Evolutionary conservation across 192 early-diverging fungal species (phyloP).

Genomic region (Dissophora ornata): DNA sequence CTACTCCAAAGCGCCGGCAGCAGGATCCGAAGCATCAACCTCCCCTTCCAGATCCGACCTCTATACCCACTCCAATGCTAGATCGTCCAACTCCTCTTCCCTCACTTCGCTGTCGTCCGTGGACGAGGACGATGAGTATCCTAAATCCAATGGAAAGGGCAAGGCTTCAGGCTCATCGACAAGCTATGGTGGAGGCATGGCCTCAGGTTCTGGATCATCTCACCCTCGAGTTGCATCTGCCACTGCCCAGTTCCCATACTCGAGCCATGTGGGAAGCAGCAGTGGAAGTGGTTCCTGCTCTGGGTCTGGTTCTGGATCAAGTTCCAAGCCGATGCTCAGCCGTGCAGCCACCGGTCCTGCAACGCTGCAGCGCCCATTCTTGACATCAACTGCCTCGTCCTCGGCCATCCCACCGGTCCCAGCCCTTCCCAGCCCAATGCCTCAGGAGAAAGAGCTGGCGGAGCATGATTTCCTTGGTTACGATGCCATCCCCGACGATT

Average conservation of each 20-base stretch:
- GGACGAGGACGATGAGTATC: constrained; percentile 20
- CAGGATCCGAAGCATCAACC: constrained; percentile 7
- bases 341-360: constrained; percentile 41
- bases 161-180: not conserved
- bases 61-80: constrained; percentile 10
- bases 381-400: constrained; percentile 15
- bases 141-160: not conserved
- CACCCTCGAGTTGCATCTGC: constrained; percentile 9
- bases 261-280: not conserved
- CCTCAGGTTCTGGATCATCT: constrained; percentile 12
- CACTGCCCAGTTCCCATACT: not conserved
- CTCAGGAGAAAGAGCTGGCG: not conserved
- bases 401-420: constrained; percentile 20
- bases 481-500: constrained; percentile 40
- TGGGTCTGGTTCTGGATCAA: constrained; percentile 25
- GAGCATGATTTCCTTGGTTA: constrained; percentile 22
- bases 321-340: constrained; percentile 21
- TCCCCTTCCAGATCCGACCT: constrained; percentile 17
- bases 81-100: constrained; percentile 33
- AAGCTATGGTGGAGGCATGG: not conserved
- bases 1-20: not conserved
- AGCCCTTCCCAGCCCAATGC: not conserved
- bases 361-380: not conserved
- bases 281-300: not conserved
- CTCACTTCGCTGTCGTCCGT: constrained; percentile 24